Percentiles rank a stretch among this genome's conserved stretches.
phyloP scores from a whole-genome alignment of 768 basidiomycete genomes.

The Lentinula aciculospora region DNA sequence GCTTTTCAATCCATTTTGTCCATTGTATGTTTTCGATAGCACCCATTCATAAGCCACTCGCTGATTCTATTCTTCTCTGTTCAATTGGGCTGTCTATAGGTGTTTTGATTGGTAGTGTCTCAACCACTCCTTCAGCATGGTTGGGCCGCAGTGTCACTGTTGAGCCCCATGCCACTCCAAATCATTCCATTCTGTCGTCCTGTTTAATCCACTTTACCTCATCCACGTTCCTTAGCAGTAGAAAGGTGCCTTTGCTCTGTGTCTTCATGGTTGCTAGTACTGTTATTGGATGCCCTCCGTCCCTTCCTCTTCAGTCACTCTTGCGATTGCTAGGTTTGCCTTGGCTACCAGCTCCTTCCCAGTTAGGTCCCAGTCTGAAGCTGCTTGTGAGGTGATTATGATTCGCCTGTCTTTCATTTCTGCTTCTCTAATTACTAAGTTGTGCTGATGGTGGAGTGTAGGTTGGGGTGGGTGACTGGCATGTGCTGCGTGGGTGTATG shows the following conservation, averaged over 20 bases:
- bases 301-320: not conserved
- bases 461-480: too few species aligned
- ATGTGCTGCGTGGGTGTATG: too few species aligned
- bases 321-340: not conserved
- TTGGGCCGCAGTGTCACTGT: not conserved
- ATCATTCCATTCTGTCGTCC: not conserved
- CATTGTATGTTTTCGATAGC: not conserved
- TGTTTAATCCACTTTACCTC: not conserved
- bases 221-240: not conserved
- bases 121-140: not conserved
- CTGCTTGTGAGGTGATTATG: not conserved
- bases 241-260: not conserved
- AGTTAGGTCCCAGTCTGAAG: not conserved
- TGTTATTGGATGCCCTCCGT: not conserved
- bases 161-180: not conserved
- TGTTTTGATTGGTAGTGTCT: not conserved
- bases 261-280: not conserved
- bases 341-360: not conserved
- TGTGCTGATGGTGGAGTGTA: too few species aligned
- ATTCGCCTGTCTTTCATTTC: too few species aligned
- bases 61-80: not conserved
- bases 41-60: not conserved
- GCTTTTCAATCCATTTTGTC: not conserved
- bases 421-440: too few species aligned
- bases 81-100: not conserved